A percentile compares a stretch with the other conserved stretches of the same genome.
Conservation (phyloP, 148 eudicot genomes). For the Arctostaphylos glauca region DNA sequence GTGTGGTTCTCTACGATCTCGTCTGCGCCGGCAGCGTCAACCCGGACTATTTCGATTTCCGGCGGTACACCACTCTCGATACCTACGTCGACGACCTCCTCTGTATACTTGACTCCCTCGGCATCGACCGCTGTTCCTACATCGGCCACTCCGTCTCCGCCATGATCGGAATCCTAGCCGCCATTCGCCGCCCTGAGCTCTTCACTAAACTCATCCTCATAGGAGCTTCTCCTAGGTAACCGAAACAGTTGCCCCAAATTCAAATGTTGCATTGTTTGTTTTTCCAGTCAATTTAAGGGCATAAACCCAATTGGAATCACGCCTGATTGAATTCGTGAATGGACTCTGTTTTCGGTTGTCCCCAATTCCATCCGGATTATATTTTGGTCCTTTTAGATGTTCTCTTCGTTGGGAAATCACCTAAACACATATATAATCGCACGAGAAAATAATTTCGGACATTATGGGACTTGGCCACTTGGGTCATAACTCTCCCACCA, state of each 20-base stretch:
- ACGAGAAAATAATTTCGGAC: too few relatives aligned
- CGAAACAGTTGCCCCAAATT: background rate
- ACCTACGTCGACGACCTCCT: conserved; percentile 83
- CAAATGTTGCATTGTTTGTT: background rate
- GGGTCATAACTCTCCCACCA: too few relatives aligned
- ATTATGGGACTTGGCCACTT: too few relatives aligned
- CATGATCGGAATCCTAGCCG: conserved; percentile 51
- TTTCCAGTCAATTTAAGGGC: too few relatives aligned
- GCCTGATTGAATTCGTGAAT: background rate
- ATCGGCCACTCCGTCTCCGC: conserved; percentile 62
- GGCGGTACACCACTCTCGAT: conserved; percentile 71
- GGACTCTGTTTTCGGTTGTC: too few relatives aligned
- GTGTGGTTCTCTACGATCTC: conserved; percentile 68
- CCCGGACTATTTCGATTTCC: conserved; percentile 81
- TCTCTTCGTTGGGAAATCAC: too few relatives aligned
- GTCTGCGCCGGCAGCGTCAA: conserved; percentile 95
- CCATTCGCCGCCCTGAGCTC: conserved; percentile 51
- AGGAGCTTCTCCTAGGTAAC: conserved; percentile 76
- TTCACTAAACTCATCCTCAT: conserved; percentile 52
- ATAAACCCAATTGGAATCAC: background rate
- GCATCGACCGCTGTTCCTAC: conserved; percentile 52
- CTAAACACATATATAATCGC: too few relatives aligned
- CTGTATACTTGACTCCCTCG: conserved; percentile 55
- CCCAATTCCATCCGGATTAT: too few relatives aligned
- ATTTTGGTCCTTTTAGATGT: too few relatives aligned